Evolutionary conservation across 306 rosid genomes (phyloP), one percentile per base, ranked within the genome.

Genomic region (Sicyos baderoa): DNA sequence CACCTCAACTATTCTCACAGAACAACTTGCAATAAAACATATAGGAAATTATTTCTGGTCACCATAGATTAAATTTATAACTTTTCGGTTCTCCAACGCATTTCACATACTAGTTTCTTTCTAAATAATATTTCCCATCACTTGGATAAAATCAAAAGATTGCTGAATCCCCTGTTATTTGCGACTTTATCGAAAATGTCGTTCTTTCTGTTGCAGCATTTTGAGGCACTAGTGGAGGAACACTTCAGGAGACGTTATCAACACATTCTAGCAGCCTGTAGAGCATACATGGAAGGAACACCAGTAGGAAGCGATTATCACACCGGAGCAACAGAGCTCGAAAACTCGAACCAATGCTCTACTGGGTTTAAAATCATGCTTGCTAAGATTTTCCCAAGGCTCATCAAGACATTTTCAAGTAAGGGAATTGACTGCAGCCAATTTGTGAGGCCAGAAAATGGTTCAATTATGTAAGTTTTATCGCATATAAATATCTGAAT

Each of bases 281-380:
- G 86, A 79, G 90, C 88, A 7, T 90, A 78, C 68, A 84, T 88
- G 80, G 95, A 93, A 60, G 96, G 96, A 70, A 85, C 84, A 81
- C 84, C 96, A 0, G 72, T 90, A 42, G 97, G 95, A 8, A 77
- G 80, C 81, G 84, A 81, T 72, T 72, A 53, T 68, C 88, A 68
- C 21, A 60, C 25, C 52, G 84, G 47, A 53, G 52, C 84, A 75
- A 32, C 77, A 45, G 79, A 75, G 57, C 70, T 65, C n/a, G 80
- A 74, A 84, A 76, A 70, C 65, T 72, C 64, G 40, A 76, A 74
- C 74, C 96, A 89, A 59, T 81, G 90, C 83, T 90, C 96, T 16
- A 79, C 85, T 0, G 99, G 99, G 16, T 94, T 94, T 73, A 90
- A 86, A 58, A 85, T 94, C 25, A 94, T 94, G 99, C 90, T 94